phyloP scores from a whole-genome alignment of 116 monocot species.

The Zostera marina region DNA sequence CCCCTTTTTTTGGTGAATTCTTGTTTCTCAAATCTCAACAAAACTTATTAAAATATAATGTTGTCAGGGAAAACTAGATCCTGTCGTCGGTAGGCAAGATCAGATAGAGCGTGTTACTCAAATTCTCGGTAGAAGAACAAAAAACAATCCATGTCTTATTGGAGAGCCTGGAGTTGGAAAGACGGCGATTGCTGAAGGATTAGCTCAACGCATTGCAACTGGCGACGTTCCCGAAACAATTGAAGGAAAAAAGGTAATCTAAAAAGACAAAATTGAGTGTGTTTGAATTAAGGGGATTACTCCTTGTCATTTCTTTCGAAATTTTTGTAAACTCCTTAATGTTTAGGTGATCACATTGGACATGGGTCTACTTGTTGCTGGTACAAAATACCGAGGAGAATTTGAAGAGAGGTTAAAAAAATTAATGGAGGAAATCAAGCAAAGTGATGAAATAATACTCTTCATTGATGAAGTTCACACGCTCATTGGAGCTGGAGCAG shows the following conservation, averaged over 20 bases:
- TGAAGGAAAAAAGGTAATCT: constrained; percentile 74
- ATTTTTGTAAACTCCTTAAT: too few species aligned
- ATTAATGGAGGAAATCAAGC: constrained; percentile 95
- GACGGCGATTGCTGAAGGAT: constrained; percentile 96
- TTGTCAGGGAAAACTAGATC: constrained; percentile 84
- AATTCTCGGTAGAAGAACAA: constrained; percentile 85
- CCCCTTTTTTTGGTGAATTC: background rate
- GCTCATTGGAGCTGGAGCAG: constrained; percentile 95
- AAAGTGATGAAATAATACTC: constrained; percentile 89
- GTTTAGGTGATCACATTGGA: constrained; percentile 84
- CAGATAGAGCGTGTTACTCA: constrained; percentile 98
- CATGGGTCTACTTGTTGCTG: constrained; percentile 98
- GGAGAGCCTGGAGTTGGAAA: constrained; percentile 99
- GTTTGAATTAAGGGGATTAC: too few species aligned
- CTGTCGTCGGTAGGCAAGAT: constrained; percentile 79
- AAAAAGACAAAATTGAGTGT: background rate
- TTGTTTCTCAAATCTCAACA: background rate
- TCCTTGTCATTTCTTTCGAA: too few species aligned
- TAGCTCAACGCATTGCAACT: constrained; percentile 82
- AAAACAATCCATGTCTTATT: constrained; percentile 95
- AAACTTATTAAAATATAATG: too few species aligned
- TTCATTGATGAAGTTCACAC: constrained; percentile 99
- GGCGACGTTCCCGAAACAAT: constrained; percentile 99
- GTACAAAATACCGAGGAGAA: constrained; percentile 97
- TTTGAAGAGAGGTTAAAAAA: constrained; percentile 99